These are phyloP conservation scores for Stagonosporopsis cucurbitacearum DNA, from an alignment of 2,329 filamentous ascomycete species.

Conservation along the genomic window DNA sequence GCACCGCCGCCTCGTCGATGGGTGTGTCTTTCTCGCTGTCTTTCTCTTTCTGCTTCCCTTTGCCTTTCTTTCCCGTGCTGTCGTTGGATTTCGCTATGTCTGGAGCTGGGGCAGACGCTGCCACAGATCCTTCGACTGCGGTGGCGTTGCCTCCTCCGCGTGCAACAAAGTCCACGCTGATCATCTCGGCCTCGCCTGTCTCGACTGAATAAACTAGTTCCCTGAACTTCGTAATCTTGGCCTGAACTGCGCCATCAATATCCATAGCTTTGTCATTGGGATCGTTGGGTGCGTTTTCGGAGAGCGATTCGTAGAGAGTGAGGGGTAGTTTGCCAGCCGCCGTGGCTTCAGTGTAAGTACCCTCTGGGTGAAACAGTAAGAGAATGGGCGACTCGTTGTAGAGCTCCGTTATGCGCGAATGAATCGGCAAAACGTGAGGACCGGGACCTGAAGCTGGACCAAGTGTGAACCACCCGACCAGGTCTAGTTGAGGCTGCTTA, in stretches of 20 bases:
- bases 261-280: slow-evolving; percentile 51
- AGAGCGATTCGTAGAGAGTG: slow-evolving; percentile 85
- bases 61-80: slow-evolving; percentile 57
- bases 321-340: slow-evolving; percentile 83
- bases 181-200: slow-evolving; percentile 97
- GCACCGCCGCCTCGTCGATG: slow-evolving; percentile 43
- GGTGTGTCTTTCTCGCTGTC: slow-evolving; percentile 43
- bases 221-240: slow-evolving; percentile 70
- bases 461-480: slow-evolving; percentile 93
- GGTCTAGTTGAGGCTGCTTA: slow-evolving; percentile 75
- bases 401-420: slow-evolving; percentile 74
- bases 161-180: slow-evolving; percentile 91
- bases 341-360: slow-evolving; percentile 58
- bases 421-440: slow-evolving; percentile 71
- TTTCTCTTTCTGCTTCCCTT: slow-evolving; percentile 59
- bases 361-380: slow-evolving; percentile 80
- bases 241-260: slow-evolving; percentile 69
- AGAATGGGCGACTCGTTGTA: slow-evolving; percentile 89
- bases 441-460: slow-evolving; percentile 75
- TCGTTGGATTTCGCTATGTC: slow-evolving; percentile 46
- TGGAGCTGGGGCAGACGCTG: slow-evolving; percentile 19
- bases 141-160: slow-evolving; percentile 82
- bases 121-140: slow-evolving; percentile 52
- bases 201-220: slow-evolving; percentile 88
- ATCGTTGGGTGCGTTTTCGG: slow-evolving; percentile 41